Percentiles rank a stretch among this genome's conserved stretches.
Conservation (phyloP, 495 filamentous ascomycete genomes). For the Thermochaetoides thermophila region DNA sequence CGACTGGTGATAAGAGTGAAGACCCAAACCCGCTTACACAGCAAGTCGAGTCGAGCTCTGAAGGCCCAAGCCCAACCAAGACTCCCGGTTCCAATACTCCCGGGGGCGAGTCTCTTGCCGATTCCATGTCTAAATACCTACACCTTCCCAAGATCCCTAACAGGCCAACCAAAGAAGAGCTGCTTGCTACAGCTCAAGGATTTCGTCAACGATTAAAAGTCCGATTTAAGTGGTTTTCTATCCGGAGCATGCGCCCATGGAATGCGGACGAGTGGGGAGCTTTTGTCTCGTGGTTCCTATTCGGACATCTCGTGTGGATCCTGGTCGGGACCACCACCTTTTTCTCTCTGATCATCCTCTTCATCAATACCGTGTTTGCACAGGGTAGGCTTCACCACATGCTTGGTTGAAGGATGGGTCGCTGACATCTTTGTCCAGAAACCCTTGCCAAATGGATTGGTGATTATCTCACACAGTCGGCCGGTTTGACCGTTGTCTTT, state of each 20-base stretch:
- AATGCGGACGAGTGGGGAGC: slow-evolving; percentile 91
- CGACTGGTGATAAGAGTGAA: slow-evolving; percentile 11
- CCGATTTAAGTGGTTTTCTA: slow-evolving; percentile 95
- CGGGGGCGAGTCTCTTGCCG: slow-evolving; percentile 20
- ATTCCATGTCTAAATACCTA: slow-evolving; percentile 37
- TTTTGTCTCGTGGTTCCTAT: slow-evolving; percentile 85
- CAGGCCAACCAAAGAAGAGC: slow-evolving; percentile 82
- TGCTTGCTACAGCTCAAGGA: slow-evolving; percentile 78
- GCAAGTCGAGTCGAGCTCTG: too few species aligned
- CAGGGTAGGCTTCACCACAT: slow-evolving; percentile 46
- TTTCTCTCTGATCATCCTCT: slow-evolving; percentile 76
- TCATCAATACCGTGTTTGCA: slow-evolving; percentile 90
- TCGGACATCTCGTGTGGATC: slow-evolving; percentile 90
- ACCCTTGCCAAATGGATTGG: slow-evolving; percentile 85
- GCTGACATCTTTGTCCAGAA: slow-evolving; percentile 37
- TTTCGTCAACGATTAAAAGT: slow-evolving; percentile 87
- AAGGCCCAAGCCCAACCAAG: slow-evolving; percentile 6
- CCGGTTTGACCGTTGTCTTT: slow-evolving; percentile 90
- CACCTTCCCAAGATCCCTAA: slow-evolving; percentile 58
- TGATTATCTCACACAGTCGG: slow-evolving; percentile 88
- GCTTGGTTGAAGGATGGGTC: too few species aligned
- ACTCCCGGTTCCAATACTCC: slow-evolving; percentile 8
- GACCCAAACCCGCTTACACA: too few species aligned
- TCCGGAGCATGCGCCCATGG: slow-evolving; percentile 86
- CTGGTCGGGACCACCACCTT: slow-evolving; percentile 93